phyloP scores from a whole-genome alignment of 2,329 filamentous ascomycete species.

The Colletotrichum lentis region DNA sequence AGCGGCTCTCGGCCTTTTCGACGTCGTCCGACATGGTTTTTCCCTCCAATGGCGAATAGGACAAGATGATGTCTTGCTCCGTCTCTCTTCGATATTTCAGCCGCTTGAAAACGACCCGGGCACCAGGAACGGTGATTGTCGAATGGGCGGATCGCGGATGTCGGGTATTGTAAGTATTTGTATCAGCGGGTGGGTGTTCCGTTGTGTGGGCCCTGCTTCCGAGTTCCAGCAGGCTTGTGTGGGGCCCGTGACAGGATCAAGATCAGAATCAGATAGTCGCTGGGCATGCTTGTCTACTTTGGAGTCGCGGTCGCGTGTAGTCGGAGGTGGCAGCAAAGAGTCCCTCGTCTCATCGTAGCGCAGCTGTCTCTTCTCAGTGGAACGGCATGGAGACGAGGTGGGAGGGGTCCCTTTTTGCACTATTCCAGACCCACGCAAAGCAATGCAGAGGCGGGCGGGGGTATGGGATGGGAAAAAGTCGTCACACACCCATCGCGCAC shows the following conservation, averaged over 20 bases:
- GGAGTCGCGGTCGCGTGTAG: conserved; percentile 5
- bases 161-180: conserved; percentile 30
- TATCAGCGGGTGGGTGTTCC: conserved; percentile 12
- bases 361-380: neutral
- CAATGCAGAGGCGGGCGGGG: neutral
- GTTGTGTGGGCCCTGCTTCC: conserved; percentile 24
- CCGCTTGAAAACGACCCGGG: neutral
- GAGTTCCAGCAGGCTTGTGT: conserved; percentile 28
- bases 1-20: conserved; percentile 36
- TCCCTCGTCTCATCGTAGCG: conserved; percentile 7
- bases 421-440: neutral
- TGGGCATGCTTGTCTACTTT: conserved; percentile 3
- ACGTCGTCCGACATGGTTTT: conserved; percentile 11
- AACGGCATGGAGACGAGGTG: neutral
- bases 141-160: conserved; percentile 16
- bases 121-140: neutral
- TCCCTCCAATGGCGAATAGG: no score
- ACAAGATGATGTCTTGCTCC: neutral
- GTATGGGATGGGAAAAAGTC: neutral
- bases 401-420: neutral
- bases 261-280: neutral
- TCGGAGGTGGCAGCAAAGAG: conserved; percentile 7
- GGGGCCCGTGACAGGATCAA: conserved; percentile 22
- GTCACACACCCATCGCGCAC: neutral
- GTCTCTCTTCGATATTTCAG: neutral